Conservation (phyloP, 345 rosid species). For the Geranium brycei region DNA sequence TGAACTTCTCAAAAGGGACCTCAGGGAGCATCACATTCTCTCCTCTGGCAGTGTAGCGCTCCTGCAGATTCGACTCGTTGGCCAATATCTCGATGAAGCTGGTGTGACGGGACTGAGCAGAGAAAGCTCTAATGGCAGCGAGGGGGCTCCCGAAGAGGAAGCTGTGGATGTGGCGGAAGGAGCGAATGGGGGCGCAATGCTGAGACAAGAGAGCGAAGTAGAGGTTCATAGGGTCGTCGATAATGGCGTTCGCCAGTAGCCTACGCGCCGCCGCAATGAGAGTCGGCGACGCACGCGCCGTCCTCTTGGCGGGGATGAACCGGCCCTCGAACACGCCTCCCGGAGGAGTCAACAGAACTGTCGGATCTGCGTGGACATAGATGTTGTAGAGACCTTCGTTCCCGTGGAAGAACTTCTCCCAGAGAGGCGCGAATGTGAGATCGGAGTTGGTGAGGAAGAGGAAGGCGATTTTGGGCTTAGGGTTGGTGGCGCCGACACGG, state of each 20-base stretch:
- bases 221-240: slow-evolving; percentile 68
- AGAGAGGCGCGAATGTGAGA: slow-evolving; percentile 50
- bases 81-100: slow-evolving; percentile 72
- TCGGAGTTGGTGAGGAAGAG: slow-evolving; percentile 70
- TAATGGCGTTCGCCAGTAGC: slow-evolving; percentile 55
- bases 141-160: slow-evolving; percentile 36
- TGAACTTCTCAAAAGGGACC: slow-evolving; percentile 39
- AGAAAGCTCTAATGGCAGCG: slow-evolving; percentile 16
- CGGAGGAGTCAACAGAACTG: slow-evolving; percentile 14
- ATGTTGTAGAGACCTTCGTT: slow-evolving; percentile 41
- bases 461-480: slow-evolving; percentile 52
- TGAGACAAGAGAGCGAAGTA: slow-evolving; percentile 79
- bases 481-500: slow-evolving; percentile 12
- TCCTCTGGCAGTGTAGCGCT: slow-evolving; percentile 61
- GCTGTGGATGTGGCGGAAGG: slow-evolving; percentile 44
- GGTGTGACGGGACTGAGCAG: slow-evolving; percentile 21
- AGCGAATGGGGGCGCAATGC: slow-evolving; percentile 75
- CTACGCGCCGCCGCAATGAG: slow-evolving; percentile 67
- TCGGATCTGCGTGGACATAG: slow-evolving; percentile 75
- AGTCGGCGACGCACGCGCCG: slow-evolving; percentile 58
- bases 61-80: slow-evolving; percentile 41
- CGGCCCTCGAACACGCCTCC: slow-evolving; percentile 25
- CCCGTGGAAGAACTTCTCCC: slow-evolving; percentile 63
- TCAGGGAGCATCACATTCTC: slow-evolving; percentile 52
- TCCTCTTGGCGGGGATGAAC: slow-evolving; percentile 45